Percentiles rank a stretch among this genome's conserved stretches.
Evolutionary conservation across 225 moss, liverwort and hornwort species (phyloP).

Genomic region (Bryum argenteum): DNA sequence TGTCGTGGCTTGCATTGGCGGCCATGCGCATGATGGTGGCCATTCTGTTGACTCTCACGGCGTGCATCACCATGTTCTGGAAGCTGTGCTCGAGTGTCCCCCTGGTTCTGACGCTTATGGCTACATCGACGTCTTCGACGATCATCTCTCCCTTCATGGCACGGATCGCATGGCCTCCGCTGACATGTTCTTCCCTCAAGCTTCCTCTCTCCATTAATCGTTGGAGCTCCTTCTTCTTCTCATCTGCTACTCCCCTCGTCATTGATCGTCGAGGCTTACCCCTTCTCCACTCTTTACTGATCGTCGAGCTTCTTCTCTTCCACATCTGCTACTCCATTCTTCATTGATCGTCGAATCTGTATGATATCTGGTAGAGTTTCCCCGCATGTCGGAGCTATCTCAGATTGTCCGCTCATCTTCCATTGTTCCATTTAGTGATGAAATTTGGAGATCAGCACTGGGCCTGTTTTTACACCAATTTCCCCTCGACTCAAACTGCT

Average conservation of each 20-base stretch:
- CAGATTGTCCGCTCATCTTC: background rate
- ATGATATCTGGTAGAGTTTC: slow-evolving; percentile 22
- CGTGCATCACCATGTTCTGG: slow-evolving; percentile 80
- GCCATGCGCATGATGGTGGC: slow-evolving; percentile 84
- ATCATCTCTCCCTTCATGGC: slow-evolving; percentile 70
- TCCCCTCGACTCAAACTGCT: too few species aligned
- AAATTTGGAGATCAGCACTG: too few species aligned
- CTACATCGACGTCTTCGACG: slow-evolving; percentile 62
- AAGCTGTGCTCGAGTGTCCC: slow-evolving; percentile 91
- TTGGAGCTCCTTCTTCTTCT: background rate
- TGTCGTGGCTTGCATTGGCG: slow-evolving; percentile 83
- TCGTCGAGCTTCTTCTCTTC: background rate
- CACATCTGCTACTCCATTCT: background rate
- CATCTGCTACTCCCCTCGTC: background rate
- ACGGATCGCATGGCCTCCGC: slow-evolving; percentile 71
- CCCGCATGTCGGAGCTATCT: slow-evolving; percentile 23
- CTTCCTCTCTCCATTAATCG: background rate
- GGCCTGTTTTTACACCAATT: too few species aligned
- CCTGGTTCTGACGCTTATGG: slow-evolving; percentile 82
- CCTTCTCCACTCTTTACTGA: background rate
- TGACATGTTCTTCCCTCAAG: slow-evolving; percentile 53
- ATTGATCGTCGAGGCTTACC: background rate
- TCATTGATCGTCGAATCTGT: slow-evolving; percentile 5
- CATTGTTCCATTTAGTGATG: too few species aligned
- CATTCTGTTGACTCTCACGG: slow-evolving; percentile 70